Conservation (phyloP, 2,329 filamentous ascomycete species). For the Aspergillus quadricinctus region DNA sequence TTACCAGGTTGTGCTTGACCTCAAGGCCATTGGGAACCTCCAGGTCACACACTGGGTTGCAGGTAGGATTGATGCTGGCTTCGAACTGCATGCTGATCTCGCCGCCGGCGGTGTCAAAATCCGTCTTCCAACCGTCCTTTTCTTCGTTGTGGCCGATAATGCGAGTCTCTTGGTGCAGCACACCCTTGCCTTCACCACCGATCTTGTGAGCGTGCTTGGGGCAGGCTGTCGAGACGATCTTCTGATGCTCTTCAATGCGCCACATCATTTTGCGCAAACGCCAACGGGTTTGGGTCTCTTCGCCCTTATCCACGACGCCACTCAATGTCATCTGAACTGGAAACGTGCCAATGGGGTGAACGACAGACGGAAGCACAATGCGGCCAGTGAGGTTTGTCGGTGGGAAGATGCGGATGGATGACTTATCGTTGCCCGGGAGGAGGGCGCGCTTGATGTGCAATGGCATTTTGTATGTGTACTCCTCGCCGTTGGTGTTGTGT, state of each 20-base stretch:
- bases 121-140: constrained; percentile 85
- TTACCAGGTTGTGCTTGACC: constrained; percentile 77
- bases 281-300: constrained; percentile 74
- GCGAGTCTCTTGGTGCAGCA: constrained; percentile 69
- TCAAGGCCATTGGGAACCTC: constrained; percentile 70
- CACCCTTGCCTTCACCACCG: constrained; percentile 63
- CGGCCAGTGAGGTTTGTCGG: constrained; percentile 89
- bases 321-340: constrained; percentile 75
- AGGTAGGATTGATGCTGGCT: constrained; percentile 56
- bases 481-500: constrained; percentile 57
- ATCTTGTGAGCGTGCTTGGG: constrained; percentile 66
- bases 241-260: constrained; percentile 85
- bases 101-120: constrained; percentile 62
- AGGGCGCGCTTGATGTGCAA: constrained; percentile 77
- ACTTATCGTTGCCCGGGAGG: constrained; percentile 72
- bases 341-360: constrained; percentile 82
- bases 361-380: constrained; percentile 74
- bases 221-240: constrained; percentile 75
- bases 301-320: constrained; percentile 71
- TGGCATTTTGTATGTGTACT: constrained; percentile 61
- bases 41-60: constrained; percentile 72
- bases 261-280: constrained; percentile 86
- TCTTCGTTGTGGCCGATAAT: constrained; percentile 76
- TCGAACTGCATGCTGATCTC: constrained; percentile 79
- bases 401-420: constrained; percentile 90